Evolutionary conservation across 2,329 filamentous ascomycete species (phyloP), one percentile per base, ranked within the genome.

Genomic region (Chaetomiaceae sp.): DNA sequence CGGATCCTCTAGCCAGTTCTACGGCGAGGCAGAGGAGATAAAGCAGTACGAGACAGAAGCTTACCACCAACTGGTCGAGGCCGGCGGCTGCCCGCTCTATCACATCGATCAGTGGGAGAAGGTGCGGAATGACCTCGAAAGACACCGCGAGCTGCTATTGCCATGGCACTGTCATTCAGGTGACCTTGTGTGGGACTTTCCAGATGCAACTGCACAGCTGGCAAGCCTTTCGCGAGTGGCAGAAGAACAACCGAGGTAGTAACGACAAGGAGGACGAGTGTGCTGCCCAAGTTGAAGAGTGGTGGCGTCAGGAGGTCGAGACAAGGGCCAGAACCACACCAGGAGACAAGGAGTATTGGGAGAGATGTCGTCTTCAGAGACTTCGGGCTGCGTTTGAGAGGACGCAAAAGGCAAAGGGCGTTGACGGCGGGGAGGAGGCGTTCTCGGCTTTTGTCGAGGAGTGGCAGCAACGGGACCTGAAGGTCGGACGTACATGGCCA

Each of bases 61-160:
- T 12, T 64, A 65, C 45, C 24, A 62, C 32, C 38, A 54, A 4
- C 62, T 67, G 18, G 33, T 66, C 27, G 51, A 51, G 8, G 58
- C 61, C 22, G 62, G 62, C 37, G 61, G 64, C 27, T 61, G 58
- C 22, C 63, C 63, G 7, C 36, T 56, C 20, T 64, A 63, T 41
- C 55, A 50, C 12, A 56, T 65, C 17, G 48, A 51, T 20, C 55
- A 58, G 15, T 42, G 64, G 7, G 51, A 59, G 5, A 41, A 60
- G 14, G 51, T 66, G 33, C 32, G 43, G 7, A 15, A 43, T 15
- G 34, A 60, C 15, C 54, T 58, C 2, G 51, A 54, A 17, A 42
- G 55, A 9, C 52, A 62, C 50, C 29, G 32, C 17, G 57, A 63
- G 24, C 55, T 63, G 29, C 35, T 66, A 20, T 49, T 47, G 18